Evolutionary conservation across 139 green algal species (phyloP), one percentile per base, ranked within the genome.

Genomic region (Raphidocelis subcapitata): DNA sequence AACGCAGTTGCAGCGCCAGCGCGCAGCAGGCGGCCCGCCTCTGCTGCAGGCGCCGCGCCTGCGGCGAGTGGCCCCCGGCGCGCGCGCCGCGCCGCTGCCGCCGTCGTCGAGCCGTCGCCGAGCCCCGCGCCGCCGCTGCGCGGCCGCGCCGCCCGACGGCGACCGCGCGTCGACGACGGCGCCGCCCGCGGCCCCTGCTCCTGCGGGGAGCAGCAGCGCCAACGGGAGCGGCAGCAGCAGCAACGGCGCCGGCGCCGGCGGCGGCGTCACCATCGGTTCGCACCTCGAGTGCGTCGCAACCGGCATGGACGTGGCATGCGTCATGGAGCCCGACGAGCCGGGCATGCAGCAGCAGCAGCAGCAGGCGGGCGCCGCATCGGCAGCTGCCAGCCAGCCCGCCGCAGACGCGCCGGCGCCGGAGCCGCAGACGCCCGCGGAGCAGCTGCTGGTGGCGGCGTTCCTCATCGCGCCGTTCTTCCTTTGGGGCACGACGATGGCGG

Each of bases 391-490:
- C n/a, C n/a, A n/a, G n/a, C n/a, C n/a, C n/a, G n/a, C n/a, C n/a
- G n/a, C n/a, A n/a, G 49, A 21, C 28, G 59, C 26, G n/a, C 52
- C 47, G 46, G 65, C 63, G 21, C 32, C 56, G 24, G 65, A 24
- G 8, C 26, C 28, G 5, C 49, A 1, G 26, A 15, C 44, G 3
- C 60, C 68, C 18, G 10, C 76, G 2, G 1, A 47, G 18, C 79
- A 82, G 36, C 14, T 87, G 37, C 44, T 83, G 20, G 57, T 73
- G 3, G 47, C 62, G 18, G 47, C 77, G 23, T 60, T 98, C 23
- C 84, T 98, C 2, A 85, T 97, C 14, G 95, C 91, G 0, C 94
- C 94, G 2, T 98, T 98, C 77, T 97, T 98, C 76, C 97, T 98
- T 57, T 98, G 94, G 94, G 94, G 94, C 36, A 97, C 94, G 12